Conservation (phyloP, 2,329 filamentous ascomycete genomes). For the Ceratocystis cacaofunesta region DNA sequence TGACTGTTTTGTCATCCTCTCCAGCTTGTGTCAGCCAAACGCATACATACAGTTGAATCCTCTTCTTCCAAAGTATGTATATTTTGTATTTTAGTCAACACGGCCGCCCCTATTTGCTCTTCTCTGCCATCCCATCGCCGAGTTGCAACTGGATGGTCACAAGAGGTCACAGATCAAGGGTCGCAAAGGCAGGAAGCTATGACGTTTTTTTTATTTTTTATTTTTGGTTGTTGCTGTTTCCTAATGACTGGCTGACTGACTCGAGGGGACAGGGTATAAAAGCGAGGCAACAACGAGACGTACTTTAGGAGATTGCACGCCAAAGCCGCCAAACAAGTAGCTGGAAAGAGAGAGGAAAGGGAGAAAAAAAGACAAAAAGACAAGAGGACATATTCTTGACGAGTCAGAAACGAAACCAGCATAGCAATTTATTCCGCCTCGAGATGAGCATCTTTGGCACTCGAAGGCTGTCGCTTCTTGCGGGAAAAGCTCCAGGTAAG, state of each 20-base stretch:
- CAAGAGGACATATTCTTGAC: neutral
- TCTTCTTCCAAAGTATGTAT: too few species aligned
- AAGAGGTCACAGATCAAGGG: neutral
- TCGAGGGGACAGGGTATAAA: neutral
- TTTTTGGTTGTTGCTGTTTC: neutral
- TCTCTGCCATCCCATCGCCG: too few species aligned
- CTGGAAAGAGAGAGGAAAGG: neutral
- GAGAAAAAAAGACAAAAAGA: neutral
- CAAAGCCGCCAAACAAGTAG: neutral
- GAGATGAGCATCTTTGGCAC: constrained; percentile 1
- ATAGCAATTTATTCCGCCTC: neutral
- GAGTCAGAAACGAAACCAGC: neutral
- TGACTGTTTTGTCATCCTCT: too few species aligned
- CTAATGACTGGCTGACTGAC: neutral
- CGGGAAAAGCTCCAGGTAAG: constrained; percentile 1
- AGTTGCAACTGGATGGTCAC: too few species aligned
- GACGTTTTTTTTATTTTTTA: neutral
- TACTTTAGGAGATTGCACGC: neutral
- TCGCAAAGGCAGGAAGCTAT: neutral
- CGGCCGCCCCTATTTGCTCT: too few species aligned
- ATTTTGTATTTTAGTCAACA: too few species aligned
- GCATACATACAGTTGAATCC: too few species aligned
- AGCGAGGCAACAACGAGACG: neutral
- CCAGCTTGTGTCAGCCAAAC: too few species aligned
- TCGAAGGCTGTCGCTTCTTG: constrained; percentile 1